These are phyloP conservation scores for Dendrobium catenatum DNA, from an alignment of 106 monocot genomes.

Conservation along the genomic window DNA sequence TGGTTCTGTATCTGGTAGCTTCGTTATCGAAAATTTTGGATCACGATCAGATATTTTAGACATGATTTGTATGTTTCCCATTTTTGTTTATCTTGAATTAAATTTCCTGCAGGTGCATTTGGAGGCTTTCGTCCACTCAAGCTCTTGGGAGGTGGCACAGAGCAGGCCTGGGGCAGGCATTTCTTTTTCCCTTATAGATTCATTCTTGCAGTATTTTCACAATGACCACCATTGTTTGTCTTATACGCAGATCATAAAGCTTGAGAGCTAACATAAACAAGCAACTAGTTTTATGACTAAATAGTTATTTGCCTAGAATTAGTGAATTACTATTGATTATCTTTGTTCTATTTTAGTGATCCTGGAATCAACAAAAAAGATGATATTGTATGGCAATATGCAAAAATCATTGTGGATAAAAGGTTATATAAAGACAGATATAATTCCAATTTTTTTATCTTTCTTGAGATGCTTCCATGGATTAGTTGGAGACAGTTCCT, in stretches of 20 bases:
- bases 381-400: background rate
- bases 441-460: no score
- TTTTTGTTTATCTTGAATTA: background rate
- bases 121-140: conserved; percentile 27
- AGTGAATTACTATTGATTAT: background rate
- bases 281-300: background rate
- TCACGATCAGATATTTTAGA: background rate
- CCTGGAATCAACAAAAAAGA: background rate
- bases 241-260: background rate
- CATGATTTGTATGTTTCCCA: background rate
- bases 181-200: background rate
- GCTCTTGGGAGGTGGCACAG: conserved; percentile 14
- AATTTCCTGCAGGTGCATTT: conserved; percentile 28
- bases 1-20: background rate
- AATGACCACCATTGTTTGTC: background rate
- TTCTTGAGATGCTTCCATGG: background rate
- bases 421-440: no score
- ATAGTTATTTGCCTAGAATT: background rate
- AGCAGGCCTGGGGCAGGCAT: conserved; percentile 21
- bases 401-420: no score
- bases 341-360: background rate
- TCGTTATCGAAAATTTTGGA: background rate
- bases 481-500: background rate
- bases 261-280: background rate
- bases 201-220: background rate